Conservation (phyloP, 257 asterid species). For the Cordia subcordata region DNA sequence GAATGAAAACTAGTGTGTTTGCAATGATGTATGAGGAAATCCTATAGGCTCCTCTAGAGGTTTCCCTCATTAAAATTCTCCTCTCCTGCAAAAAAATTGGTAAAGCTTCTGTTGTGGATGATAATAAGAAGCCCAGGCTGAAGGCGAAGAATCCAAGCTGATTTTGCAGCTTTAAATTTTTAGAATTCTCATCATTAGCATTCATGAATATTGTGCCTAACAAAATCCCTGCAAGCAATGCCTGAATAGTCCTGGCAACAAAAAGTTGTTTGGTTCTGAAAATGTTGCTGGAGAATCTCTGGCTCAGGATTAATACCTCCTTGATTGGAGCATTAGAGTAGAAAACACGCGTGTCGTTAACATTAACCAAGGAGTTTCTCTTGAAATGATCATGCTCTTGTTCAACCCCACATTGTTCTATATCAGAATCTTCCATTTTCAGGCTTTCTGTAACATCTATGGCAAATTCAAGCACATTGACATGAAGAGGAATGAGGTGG, state of each 20-base stretch:
- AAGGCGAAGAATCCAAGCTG: slow-evolving; percentile 78
- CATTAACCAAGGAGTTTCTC: background rate
- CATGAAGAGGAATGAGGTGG: slow-evolving; percentile 51
- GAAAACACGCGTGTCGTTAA: slow-evolving; percentile 3
- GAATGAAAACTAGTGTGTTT: slow-evolving; percentile 59
- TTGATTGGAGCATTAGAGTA: slow-evolving; percentile 40
- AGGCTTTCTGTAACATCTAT: slow-evolving; percentile 50
- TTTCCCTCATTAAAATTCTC: slow-evolving; percentile 55
- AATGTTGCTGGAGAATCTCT: slow-evolving; percentile 53
- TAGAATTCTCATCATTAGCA: slow-evolving; percentile 20
- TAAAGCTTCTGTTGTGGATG: slow-evolving; percentile 85
- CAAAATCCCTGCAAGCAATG: slow-evolving; percentile 54
- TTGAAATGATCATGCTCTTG: slow-evolving; percentile 4
- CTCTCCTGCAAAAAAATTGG: slow-evolving; percentile 77
- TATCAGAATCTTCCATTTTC: slow-evolving; percentile 22
- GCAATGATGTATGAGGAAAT: slow-evolving; percentile 62
- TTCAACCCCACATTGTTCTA: slow-evolving; percentile 19
- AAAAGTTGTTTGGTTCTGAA: slow-evolving; percentile 64
- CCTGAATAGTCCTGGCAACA: slow-evolving; percentile 49
- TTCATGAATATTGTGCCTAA: slow-evolving; percentile 59
- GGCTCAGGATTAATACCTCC: slow-evolving; percentile 51
- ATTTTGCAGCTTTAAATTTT: slow-evolving; percentile 38
- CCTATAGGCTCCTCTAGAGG: slow-evolving; percentile 72
- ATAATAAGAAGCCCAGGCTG: slow-evolving; percentile 58
- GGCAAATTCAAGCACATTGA: slow-evolving; percentile 70